These are phyloP conservation scores for Microcos paniculata DNA, from an alignment of 345 rosid genomes.

Conservation along the genomic window DNA sequence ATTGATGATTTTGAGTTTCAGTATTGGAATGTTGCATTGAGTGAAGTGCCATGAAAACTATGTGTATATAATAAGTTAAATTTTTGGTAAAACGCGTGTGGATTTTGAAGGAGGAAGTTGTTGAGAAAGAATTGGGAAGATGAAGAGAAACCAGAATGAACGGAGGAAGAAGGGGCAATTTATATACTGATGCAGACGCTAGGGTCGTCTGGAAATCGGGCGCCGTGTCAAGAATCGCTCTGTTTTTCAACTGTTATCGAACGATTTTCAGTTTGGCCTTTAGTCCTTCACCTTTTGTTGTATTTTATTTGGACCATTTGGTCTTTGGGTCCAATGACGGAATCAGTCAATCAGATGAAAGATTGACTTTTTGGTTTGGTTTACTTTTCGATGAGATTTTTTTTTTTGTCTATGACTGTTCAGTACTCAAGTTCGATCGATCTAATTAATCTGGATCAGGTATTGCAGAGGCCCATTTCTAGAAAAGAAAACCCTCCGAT, in stretches of 20 bases:
- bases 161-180: background rate
- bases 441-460: too few species aligned
- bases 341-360: too few species aligned
- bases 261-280: too few species aligned
- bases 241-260: background rate
- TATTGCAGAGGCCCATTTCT: too few species aligned
- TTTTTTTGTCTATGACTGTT: too few species aligned
- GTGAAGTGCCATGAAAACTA: background rate
- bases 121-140: background rate
- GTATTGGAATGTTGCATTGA: too few species aligned
- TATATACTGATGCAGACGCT: background rate
- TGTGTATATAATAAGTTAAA: background rate
- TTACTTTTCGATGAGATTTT: too few species aligned
- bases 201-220: background rate
- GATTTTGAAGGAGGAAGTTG: background rate
- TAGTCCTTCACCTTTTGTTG: too few species aligned
- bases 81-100: background rate
- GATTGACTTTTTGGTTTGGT: too few species aligned
- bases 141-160: background rate
- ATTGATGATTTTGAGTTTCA: background rate
- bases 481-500: constrained; percentile 23
- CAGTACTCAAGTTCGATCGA: too few species aligned
- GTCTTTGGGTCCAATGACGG: too few species aligned
- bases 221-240: background rate
- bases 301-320: too few species aligned